Base-by-base conservation (phyloP, 2,329 filamentous ascomycete genomes). In the Apiospora hydei region DNA sequence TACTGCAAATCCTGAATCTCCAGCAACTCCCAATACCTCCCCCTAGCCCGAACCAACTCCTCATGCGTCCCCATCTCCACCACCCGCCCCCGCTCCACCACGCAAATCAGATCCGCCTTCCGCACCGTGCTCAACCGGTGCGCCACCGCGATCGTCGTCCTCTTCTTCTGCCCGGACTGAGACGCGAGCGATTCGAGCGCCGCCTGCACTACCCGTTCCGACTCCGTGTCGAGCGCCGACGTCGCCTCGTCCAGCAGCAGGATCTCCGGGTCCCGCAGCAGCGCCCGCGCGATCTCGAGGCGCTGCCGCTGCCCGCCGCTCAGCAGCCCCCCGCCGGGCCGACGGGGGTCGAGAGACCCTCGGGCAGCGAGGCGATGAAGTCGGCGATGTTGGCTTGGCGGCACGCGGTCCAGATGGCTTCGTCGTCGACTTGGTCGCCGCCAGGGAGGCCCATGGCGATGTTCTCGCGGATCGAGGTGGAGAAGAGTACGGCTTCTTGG, bases 211-310 rank as follows among this genome's bases (percentile, higher is more conserved):
- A 71, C 46, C 26, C 70, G 66, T 67, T 75, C 74, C 4, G 71
- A 71, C 57, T 72, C 72, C 6, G 73, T 72, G n/a, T 75, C 74
- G 16, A 75, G 67, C 5, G 72, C 71, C 41, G 71, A 72, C 7
- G 74, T 75, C 3, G 74, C 74, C 76, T 87, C 85, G 69, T 96
- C 93, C 0, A 96, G 88, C 0, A 95, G 87, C 4, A 98, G 84
- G 72, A 98, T 90, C 81, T 94, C 94, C 5, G 95, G 95, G 77
- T 97, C 90, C 21, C 94, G 91, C 43, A 98, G 90, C 8, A 98
- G 86, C 0, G 95, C 95, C 10, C 95, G 90, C 1, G 95, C 95
- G 80, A 98, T 98, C 67, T 94, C 95, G 34, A 98, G 91, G 71
- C 95, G 92, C 82, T 98, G 95, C 79, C 83, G 83, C 74, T 87